Evolutionary conservation across 2,329 filamentous ascomycete species (phyloP), one percentile per base, ranked within the genome.

Genomic region (Xylariaceae sp.): DNA sequence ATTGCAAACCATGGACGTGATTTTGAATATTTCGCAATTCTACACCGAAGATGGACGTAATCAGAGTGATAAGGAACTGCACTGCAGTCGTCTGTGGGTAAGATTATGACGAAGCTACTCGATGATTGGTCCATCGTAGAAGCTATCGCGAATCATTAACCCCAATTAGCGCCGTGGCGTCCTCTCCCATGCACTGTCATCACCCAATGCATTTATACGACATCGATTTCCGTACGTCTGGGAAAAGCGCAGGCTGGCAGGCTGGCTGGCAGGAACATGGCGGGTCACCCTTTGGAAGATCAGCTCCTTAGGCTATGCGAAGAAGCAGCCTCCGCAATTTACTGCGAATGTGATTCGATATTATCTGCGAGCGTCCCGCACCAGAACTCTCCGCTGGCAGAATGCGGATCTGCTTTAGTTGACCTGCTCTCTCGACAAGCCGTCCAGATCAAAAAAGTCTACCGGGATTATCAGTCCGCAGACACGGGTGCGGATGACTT

Each of bases 391-490:
- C 62, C 62, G 2, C 48, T 70, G 40, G 58, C 46, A 18, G 65
- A 61, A 19, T 70, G 67, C 32, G 66, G 64, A 9, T 55, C 41
- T 19, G 67, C 67, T 32, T 52, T 70, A 16, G 49, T 70, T 52
- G 58, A 65, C 40, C 59, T 70, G 10, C 65, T 70, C 37, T 65
- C 54, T 18, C 65, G 67, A 32, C 66, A 69, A 52, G 66, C 66
- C 16, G 19, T 29, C 32, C 55, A 54, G 23, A 51, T 63, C 37
- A 29, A 14, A 23, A 52, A 19, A 32, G 61, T 23, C 20, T 62
- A 64, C 46, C 50, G 46, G 42, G 40, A 40, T 10, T 18, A 41
- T 2, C 44, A 55, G 44, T 10, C 44, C 3, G n/a, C 49, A 20
- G 43, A 44, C 20, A 20, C 20, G 32, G 16, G n/a, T 29, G 20